These are phyloP conservation scores for Vigna trinervia DNA, from an alignment of 306 rosid species.

Conservation along the genomic window DNA sequence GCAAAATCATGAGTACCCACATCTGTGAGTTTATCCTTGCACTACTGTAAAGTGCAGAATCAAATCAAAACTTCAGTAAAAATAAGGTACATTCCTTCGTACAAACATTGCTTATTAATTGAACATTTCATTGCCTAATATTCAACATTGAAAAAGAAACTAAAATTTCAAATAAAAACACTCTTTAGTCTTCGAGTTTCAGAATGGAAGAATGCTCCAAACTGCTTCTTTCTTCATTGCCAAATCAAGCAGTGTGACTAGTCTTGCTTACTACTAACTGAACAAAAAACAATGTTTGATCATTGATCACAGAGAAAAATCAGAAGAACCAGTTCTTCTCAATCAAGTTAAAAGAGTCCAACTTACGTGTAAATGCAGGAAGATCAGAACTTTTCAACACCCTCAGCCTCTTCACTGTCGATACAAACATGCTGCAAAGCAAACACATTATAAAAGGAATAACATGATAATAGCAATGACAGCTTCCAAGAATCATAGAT, in stretches of 20 bases:
- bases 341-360: not conserved
- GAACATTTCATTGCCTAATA: conserved; percentile 37
- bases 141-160: conserved; percentile 28
- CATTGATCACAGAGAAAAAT: not conserved
- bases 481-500: conserved; percentile 10
- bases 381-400: conserved; percentile 85
- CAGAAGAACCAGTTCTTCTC: not conserved
- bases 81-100: conserved; percentile 41
- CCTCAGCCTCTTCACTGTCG: conserved; percentile 86
- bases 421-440: conserved; percentile 79
- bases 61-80: conserved; percentile 10
- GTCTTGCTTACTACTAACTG: conserved; percentile 53
- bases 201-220: conserved; percentile 33
- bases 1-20: conserved; percentile 28
- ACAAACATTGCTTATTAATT: conserved; percentile 40
- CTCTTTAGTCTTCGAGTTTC: conserved; percentile 36
- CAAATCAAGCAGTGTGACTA: conserved; percentile 44
- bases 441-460: conserved; percentile 29
- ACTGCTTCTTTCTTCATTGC: conserved; percentile 49
- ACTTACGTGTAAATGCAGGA: conserved; percentile 71
- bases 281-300: not conserved
- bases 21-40: not conserved
- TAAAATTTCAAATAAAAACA: conserved; percentile 45
- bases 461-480: conserved; percentile 7
- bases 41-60: conserved; percentile 28